Evolutionary conservation across 108 stramenopile genomes (phyloP).

Genomic region (Discostella pseudostelligera): DNA sequence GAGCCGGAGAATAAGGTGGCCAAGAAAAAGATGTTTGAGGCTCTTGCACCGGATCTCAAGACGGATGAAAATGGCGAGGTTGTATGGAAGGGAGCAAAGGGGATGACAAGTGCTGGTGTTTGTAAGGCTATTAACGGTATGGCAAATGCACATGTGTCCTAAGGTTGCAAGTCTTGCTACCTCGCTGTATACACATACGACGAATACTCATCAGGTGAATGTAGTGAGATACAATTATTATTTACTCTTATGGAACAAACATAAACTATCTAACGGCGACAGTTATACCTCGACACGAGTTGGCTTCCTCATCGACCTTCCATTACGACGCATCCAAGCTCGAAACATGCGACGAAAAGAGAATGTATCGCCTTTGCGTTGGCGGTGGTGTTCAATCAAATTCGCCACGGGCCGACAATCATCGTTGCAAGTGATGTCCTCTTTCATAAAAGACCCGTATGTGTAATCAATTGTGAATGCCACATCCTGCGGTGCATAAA

Average conservation of each 20-base stretch:
- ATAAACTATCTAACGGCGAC: no score
- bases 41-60: constrained; percentile 75
- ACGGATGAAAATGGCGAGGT: constrained; percentile 76
- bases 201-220: no score
- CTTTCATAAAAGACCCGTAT: not conserved
- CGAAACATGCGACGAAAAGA: no score
- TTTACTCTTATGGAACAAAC: no score
- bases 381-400: no score
- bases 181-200: no score
- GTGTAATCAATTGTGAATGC: constrained; percentile 3
- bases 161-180: constrained; percentile 7
- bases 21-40: constrained; percentile 91
- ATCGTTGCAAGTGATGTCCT: constrained; percentile 1
- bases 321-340: no score
- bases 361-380: no score
- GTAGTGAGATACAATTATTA: no score
- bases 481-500: not conserved
- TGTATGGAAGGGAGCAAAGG: constrained; percentile 70
- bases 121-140: constrained; percentile 81
- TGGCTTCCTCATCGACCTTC: no score
- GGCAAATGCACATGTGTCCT: constrained; percentile 79
- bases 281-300: no score
- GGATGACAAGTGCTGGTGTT: constrained; percentile 58
- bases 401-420: no score
- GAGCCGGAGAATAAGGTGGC: constrained; percentile 86